These are phyloP conservation scores for Bipolaris bicolor DNA, from an alignment of 2,329 filamentous ascomycete species.

Conservation along the genomic window DNA sequence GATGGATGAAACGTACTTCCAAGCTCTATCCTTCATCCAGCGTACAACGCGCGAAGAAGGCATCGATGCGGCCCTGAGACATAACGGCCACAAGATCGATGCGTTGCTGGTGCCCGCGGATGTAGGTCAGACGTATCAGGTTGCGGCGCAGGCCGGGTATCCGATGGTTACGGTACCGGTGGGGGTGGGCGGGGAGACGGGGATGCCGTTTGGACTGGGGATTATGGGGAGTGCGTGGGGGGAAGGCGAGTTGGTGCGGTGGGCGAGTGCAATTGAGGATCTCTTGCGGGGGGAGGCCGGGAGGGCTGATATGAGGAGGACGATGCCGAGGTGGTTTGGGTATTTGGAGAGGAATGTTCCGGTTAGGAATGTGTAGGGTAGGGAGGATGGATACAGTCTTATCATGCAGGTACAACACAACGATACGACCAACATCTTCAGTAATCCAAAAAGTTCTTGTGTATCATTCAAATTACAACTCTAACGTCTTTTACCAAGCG, in stretches of 20 bases:
- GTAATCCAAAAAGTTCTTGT: background rate
- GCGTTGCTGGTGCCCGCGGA: conserved; percentile 72
- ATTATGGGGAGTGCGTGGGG: conserved; percentile 66
- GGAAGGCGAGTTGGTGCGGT: conserved; percentile 64
- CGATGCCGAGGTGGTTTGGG: conserved; percentile 34
- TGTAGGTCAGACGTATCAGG: conserved; percentile 70
- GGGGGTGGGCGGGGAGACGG: conserved; percentile 57
- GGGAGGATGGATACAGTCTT: too few relatives aligned
- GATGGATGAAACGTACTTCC: conserved; percentile 69
- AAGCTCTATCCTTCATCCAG: conserved; percentile 68
- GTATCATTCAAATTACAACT: background rate
- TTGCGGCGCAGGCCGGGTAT: conserved; percentile 77
- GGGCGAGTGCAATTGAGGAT: conserved; percentile 59
- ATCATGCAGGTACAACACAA: background rate
- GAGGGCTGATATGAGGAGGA: background rate
- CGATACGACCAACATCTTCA: background rate
- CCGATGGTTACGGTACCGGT: conserved; percentile 73
- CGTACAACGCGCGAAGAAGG: conserved; percentile 66
- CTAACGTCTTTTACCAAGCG: background rate
- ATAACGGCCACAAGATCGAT: conserved; percentile 57
- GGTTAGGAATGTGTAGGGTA: conserved; percentile 28
- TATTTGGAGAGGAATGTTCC: conserved; percentile 51
- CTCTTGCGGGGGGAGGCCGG: conserved; percentile 28
- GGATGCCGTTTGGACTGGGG: conserved; percentile 55
- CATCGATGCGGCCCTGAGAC: conserved; percentile 69